These are phyloP conservation scores for Papilionanthe hybrid DNA, from an alignment of 116 monocot species.

Conservation along the genomic window DNA sequence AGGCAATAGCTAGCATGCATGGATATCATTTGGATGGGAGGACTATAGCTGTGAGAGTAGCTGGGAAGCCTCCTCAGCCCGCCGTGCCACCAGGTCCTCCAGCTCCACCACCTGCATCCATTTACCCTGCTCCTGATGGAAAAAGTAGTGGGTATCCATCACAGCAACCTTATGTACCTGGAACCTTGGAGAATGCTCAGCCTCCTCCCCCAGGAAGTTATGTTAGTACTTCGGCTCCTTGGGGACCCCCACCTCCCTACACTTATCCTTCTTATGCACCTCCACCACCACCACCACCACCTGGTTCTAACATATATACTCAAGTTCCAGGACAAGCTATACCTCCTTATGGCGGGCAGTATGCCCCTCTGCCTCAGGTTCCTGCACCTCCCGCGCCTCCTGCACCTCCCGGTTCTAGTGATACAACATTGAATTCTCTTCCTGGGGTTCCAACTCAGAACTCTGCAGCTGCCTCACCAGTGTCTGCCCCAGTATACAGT, in stretches of 20 bases:
- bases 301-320: conserved; percentile 61
- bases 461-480: background rate
- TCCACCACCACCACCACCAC: conserved; percentile 59
- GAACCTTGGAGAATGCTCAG: conserved; percentile 24
- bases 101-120: conserved; percentile 25
- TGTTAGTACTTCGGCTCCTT: conserved; percentile 43
- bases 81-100: conserved; percentile 65
- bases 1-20: conserved; percentile 34
- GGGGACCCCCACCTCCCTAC: conserved; percentile 61
- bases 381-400: conserved; percentile 13
- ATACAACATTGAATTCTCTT: conserved; percentile 42
- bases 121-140: conserved; percentile 29
- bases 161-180: conserved; percentile 55
- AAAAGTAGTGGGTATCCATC: conserved; percentile 55
- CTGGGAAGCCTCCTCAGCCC: conserved; percentile 71
- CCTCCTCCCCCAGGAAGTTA: conserved; percentile 56
- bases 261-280: conserved; percentile 57
- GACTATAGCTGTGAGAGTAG: conserved; percentile 46
- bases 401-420: conserved; percentile 27
- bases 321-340: conserved; percentile 37
- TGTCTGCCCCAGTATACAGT: conserved; percentile 9
- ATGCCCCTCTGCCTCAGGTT: conserved; percentile 33
- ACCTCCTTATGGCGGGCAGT: conserved; percentile 47
- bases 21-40: conserved; percentile 42
- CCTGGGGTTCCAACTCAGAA: conserved; percentile 41